These are phyloP conservation scores for Tetradesmus lagerheimii DNA, from an alignment of 139 green algal species.

Conservation along the genomic window DNA sequence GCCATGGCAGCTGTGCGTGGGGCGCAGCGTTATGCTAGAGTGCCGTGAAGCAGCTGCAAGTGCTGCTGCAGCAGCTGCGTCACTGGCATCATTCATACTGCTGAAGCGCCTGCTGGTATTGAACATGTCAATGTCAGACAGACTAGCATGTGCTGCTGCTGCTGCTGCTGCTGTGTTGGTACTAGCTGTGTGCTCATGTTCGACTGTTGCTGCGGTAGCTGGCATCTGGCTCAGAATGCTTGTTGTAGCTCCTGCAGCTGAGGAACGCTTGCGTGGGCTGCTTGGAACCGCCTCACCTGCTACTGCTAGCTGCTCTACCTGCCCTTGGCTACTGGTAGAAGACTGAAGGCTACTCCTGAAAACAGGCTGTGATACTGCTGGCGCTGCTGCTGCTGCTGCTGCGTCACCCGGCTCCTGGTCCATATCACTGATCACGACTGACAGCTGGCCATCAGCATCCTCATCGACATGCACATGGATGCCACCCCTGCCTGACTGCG, in stretches of 20 bases:
- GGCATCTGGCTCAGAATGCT: background rate
- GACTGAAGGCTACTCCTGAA: background rate
- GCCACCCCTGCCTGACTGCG: background rate
- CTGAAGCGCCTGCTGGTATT: background rate
- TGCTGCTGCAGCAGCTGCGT: background rate
- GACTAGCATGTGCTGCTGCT: background rate
- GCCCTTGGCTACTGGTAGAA: background rate
- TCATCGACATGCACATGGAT: constrained; percentile 30
- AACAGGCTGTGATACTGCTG: background rate
- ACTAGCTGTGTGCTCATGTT: background rate
- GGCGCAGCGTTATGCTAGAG: background rate
- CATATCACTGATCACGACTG: constrained; percentile 29
- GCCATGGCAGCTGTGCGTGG: background rate
- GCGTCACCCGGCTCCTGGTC: background rate
- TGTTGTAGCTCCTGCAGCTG: background rate
- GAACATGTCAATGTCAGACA: background rate
- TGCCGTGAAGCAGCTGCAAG: background rate
- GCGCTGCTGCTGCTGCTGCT: background rate
- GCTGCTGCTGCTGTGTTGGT: background rate
- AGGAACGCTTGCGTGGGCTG: background rate
- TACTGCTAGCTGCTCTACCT: background rate
- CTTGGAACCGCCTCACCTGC: background rate
- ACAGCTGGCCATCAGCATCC: constrained; percentile 24
- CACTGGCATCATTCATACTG: background rate
- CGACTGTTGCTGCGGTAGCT: background rate